Base-by-base conservation (phyloP, 768 basidiomycete species). In the Hypsizygus marmoreus region DNA sequence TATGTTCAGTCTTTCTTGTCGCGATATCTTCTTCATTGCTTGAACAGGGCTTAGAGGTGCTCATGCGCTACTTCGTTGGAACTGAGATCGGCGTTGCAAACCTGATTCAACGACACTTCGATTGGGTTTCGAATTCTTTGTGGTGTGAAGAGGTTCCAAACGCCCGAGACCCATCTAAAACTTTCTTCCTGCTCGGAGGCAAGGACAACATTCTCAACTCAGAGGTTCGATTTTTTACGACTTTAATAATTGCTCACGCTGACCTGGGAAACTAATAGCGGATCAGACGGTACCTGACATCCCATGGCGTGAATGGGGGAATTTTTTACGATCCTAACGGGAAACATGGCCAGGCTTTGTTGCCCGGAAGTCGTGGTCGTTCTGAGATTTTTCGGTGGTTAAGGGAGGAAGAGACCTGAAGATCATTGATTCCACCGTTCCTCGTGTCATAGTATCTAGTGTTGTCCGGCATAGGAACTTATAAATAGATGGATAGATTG, bases 91-190 rank as follows among this genome's bases (percentile, higher is more conserved):
- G 95, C 11, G 84, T 91, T 39, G 88, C 90, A 6, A 88, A 94
- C 61, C 80, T 90, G 44, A 74, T 97, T 34, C 87, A 86, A 55
- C 76, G 89, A 20, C 82, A 90, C 61, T 91, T 91, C 55, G 86
- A 88, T 58, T 94, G 91, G 92, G 74, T 81, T 30, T 80, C 88
- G 10, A 97, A 97, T 60, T 84, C 89, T 8, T 72, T 97, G 9
- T 97, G 88, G 82, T 89, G 81, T 50, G 90, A 94, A 64, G 88
- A 95, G 57, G 92, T 95, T 36, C 89, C 91, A 1, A 76, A 91
- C 57, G 87, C 85, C 12, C 69, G 73, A 11, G 82, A 93, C 62
- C 76, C 83, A 1, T 53, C 70, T 24, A 84, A 80, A 58, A 80
- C 86, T 0, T 64, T 84, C 40, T 88, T 91, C 62, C 72, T 95